Evolutionary conservation across 495 filamentous ascomycete genomes (phyloP).

Genomic region (Pyrenula aspistea): DNA sequence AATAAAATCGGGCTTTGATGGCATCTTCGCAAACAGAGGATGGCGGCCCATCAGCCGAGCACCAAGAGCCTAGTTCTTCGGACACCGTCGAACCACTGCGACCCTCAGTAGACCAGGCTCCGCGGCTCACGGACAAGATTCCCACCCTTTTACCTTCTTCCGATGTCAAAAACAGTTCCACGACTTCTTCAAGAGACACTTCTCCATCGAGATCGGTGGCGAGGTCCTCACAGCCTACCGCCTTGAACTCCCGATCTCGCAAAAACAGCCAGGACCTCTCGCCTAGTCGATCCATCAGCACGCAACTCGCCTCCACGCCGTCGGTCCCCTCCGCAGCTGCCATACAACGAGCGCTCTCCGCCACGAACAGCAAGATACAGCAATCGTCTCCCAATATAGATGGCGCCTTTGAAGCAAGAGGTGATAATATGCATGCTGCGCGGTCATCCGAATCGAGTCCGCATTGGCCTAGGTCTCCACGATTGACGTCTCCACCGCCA

Average conservation of each 20-base stretch:
- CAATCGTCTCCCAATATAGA: slow-evolving; percentile 41
- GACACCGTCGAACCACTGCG: not conserved
- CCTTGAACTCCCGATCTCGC: slow-evolving; percentile 39
- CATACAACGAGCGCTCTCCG: slow-evolving; percentile 51
- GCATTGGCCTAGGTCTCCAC: slow-evolving; percentile 55
- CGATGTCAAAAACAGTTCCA: not conserved
- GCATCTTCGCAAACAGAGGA: not conserved
- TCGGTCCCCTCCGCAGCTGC: slow-evolving; percentile 46
- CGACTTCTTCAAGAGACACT: not conserved
- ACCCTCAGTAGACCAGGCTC: not conserved
- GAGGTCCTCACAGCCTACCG: not conserved
- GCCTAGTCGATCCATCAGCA: slow-evolving; percentile 43
- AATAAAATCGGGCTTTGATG: not conserved
- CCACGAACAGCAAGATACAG: slow-evolving; percentile 46
- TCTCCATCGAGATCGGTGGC: not conserved
- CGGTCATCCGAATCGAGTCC: slow-evolving; percentile 53
- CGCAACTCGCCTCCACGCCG: slow-evolving; percentile 24
- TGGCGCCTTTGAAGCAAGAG: slow-evolving; percentile 41
- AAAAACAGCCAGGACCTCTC: slow-evolving; percentile 61
- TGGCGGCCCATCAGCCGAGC: not conserved
- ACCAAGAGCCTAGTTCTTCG: not conserved
- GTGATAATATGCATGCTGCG: slow-evolving; percentile 16
- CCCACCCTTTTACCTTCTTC: not conserved
- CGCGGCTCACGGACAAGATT: not conserved
- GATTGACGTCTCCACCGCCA: slow-evolving; percentile 58